Base-by-base conservation (phyloP, 2,329 filamentous ascomycete species). In the Diaporthe amygdali region DNA sequence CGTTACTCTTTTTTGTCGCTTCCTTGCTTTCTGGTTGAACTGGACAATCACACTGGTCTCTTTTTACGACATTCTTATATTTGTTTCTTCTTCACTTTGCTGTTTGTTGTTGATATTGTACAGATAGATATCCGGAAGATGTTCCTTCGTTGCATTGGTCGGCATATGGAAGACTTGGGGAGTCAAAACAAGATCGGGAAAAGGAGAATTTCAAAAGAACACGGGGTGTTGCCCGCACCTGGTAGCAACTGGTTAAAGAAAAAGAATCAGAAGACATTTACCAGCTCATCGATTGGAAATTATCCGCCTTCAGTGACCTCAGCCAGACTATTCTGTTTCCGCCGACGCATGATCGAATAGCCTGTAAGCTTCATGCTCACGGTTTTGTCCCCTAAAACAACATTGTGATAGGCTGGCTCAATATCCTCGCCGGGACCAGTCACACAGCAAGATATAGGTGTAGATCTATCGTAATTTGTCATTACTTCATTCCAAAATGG, bases 91-190 rank as follows among this genome's bases (percentile, higher is more conserved):
- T 10, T 34, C 14, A 47, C 27, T 47, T 17, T 37, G 41, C 17
- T 47, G 27, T 8, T 63, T 63, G 30, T 37, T 30, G 3, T n/a
- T 46, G 59, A 49, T 63, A 30, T 64, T 64, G 59, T 64, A 64
- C 59, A 49, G 59, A 49, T 64, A 64, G 44, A 49, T 49, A 49
- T 64, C 59, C 49, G n/a, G 30, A 64, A 64, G 59, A 64, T 49
- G n/a, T 63, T 27, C 14, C 25, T 64, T 37, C 32, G 44, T 64
- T 49, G 59, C 59, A 49, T 64, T 64, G 27, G 25, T 25, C 59
- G 30, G 59, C 44, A 64, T 64, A 25, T 25, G 30, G 59, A 41
- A 25, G 1, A 41, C 59, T 44, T 8, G 14, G 59, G 59, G 41
- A 25, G 47, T n/a, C 34, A 37, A 30, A 49, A 14, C 37, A 39